Conservation (phyloP, 2,329 filamentous ascomycete species). For the Aspergillus novoparasiticus region DNA sequence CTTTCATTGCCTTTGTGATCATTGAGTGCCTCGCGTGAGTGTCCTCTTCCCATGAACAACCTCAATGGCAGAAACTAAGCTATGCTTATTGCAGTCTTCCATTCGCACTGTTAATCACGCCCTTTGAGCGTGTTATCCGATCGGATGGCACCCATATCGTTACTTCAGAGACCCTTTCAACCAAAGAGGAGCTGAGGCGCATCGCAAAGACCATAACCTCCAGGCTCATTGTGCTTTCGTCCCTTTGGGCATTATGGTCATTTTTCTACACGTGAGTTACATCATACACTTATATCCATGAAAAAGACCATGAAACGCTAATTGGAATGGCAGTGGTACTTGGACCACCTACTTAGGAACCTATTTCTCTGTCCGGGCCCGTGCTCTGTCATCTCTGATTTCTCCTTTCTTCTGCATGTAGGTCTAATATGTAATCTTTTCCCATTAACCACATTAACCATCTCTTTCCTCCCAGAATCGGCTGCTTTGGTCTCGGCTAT, state of each 20-base stretch:
- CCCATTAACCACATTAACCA: too few species aligned
- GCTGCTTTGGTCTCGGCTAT: slow-evolving; percentile 54
- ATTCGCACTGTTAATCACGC: slow-evolving; percentile 51
- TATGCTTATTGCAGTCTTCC: slow-evolving; percentile 34
- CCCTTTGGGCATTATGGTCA: slow-evolving; percentile 50
- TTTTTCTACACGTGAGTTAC: slow-evolving; percentile 46
- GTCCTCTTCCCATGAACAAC: too few species aligned
- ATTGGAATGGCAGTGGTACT: slow-evolving; percentile 37
- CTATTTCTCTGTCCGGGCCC: slow-evolving; percentile 49
- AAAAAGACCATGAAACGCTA: background rate
- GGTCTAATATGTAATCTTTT: too few species aligned
- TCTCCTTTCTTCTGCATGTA: slow-evolving; percentile 55
- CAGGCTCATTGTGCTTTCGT: slow-evolving; percentile 43
- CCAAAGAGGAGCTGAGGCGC: slow-evolving; percentile 44
- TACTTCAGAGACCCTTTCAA: slow-evolving; percentile 44
- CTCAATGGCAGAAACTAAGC: too few species aligned
- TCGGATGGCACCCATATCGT: slow-evolving; percentile 50
- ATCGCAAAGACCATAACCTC: slow-evolving; percentile 44
- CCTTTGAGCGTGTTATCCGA: slow-evolving; percentile 49
- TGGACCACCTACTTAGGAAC: slow-evolving; percentile 51
- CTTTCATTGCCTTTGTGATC: slow-evolving; percentile 52
- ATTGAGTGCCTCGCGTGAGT: slow-evolving; percentile 50
- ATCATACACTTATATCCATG: background rate
- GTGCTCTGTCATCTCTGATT: slow-evolving; percentile 49
- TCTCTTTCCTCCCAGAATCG: slow-evolving; percentile 32